These are phyloP conservation scores for Alternaria sp. DNA, from an alignment of 2,329 filamentous ascomycete species.

Conservation along the genomic window DNA sequence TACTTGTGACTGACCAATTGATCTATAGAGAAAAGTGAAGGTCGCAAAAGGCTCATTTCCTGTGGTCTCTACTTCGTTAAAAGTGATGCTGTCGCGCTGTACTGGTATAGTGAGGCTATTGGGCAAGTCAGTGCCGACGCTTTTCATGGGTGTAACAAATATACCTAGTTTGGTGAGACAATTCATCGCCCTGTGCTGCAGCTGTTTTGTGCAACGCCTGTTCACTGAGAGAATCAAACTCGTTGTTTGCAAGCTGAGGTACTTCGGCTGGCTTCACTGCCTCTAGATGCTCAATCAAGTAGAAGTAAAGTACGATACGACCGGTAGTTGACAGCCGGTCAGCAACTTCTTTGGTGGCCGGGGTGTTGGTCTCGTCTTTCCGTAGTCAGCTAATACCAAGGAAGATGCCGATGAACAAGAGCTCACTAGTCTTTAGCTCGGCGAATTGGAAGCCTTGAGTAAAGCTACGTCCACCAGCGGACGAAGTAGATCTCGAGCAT, in stretches of 20 bases:
- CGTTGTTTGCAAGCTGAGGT: neutral
- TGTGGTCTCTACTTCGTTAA: neutral
- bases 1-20: neutral
- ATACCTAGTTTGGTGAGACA: slow-evolving; percentile 1
- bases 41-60: neutral
- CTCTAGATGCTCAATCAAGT: slow-evolving; percentile 8
- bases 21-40: neutral
- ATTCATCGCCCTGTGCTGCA: neutral
- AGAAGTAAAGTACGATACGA: slow-evolving; percentile 6
- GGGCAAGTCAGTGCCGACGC: neutral
- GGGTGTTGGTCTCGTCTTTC: neutral
- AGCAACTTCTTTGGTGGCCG: neutral
- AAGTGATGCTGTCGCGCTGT: neutral
- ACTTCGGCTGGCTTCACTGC: neutral
- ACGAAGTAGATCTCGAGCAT: slow-evolving; percentile 1
- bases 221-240: neutral
- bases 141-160: neutral
- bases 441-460: neutral
- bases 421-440: neutral
- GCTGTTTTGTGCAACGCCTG: neutral
- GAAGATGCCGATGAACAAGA: neutral
- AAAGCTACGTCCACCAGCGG: neutral
- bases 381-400: neutral
- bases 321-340: neutral
- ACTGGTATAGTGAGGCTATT: neutral